Evolutionary conservation across 2,329 filamentous ascomycete species (phyloP).

Genomic region (Colletotrichum navitas): DNA sequence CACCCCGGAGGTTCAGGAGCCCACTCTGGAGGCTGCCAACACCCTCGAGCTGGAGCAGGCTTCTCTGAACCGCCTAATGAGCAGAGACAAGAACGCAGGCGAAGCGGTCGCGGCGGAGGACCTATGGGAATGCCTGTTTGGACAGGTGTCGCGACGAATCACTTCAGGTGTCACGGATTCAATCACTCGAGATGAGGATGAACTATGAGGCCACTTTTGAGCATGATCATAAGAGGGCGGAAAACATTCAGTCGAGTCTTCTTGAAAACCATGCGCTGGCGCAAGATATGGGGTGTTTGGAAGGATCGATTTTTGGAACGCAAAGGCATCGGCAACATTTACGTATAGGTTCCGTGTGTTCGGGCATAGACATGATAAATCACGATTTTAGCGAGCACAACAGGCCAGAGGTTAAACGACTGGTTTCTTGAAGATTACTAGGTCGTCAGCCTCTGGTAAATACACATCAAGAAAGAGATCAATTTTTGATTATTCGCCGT

Average conservation of each 20-base stretch:
- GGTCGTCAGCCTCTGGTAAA: neutral
- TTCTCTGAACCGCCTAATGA: constrained; percentile 77
- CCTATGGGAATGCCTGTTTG: constrained; percentile 91
- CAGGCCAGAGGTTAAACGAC: neutral
- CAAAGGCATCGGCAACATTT: neutral
- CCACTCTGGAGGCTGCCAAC: constrained; percentile 83
- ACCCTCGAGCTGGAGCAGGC: constrained; percentile 84
- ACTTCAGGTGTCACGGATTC: constrained; percentile 19
- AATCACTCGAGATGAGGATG: constrained; percentile 8
- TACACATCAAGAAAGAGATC: neutral
- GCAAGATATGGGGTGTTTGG: constrained; percentile 21
- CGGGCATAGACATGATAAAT: neutral
- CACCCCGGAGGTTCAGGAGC: constrained; percentile 65
- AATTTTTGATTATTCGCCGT: neutral
- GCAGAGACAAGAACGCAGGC: constrained; percentile 76
- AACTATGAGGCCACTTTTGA: neutral
- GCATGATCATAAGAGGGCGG: neutral
- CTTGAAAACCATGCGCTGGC: neutral
- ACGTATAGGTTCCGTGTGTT: neutral
- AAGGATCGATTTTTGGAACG: neutral
- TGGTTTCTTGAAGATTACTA: neutral
- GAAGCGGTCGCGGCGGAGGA: constrained; percentile 85
- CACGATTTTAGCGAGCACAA: neutral
- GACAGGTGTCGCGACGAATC: constrained; percentile 58
- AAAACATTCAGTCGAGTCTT: too few relatives aligned